Evolutionary conservation across 345 rosid genomes (phyloP).

Genomic region (Citrus glauca): DNA sequence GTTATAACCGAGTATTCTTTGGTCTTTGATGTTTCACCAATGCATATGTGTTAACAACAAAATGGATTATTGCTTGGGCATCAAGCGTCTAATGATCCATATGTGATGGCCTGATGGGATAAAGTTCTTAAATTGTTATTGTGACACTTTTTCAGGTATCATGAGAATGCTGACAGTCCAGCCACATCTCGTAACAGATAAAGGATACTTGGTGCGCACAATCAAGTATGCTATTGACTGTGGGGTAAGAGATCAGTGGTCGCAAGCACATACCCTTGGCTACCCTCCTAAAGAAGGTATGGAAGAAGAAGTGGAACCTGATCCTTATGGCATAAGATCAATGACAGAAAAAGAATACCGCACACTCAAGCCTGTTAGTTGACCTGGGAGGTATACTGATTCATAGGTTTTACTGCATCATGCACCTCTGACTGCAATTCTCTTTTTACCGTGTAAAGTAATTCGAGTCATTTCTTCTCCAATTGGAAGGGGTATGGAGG

Average conservation of each 20-base stretch:
- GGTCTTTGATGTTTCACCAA: background rate
- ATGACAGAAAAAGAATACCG: slow-evolving; percentile 57
- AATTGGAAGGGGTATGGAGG: background rate
- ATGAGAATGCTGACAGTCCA: slow-evolving; percentile 83
- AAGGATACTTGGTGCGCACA: slow-evolving; percentile 57
- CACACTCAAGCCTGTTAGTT: slow-evolving; percentile 37
- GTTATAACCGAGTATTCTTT: background rate
- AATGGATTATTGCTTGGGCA: background rate
- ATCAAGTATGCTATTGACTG: slow-evolving; percentile 72
- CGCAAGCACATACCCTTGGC: slow-evolving; percentile 52
- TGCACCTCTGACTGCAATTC: slow-evolving; percentile 1
- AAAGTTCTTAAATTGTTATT: background rate
- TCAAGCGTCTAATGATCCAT: background rate
- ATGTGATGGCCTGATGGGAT: background rate
- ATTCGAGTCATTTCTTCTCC: background rate
- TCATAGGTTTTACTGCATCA: background rate
- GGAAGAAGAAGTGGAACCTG: slow-evolving; percentile 53
- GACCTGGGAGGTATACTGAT: slow-evolving; percentile 7
- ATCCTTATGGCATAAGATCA: slow-evolving; percentile 55
- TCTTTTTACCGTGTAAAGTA: slow-evolving; percentile 19
- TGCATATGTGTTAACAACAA: background rate
- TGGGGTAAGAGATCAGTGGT: slow-evolving; percentile 87
- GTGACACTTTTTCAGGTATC: slow-evolving; percentile 45
- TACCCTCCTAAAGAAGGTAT: slow-evolving; percentile 68
- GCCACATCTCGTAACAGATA: slow-evolving; percentile 59